These are phyloP conservation scores for Chaetothyriales sp. DNA, from an alignment of 2,329 filamentous ascomycete species.

Conservation along the genomic window DNA sequence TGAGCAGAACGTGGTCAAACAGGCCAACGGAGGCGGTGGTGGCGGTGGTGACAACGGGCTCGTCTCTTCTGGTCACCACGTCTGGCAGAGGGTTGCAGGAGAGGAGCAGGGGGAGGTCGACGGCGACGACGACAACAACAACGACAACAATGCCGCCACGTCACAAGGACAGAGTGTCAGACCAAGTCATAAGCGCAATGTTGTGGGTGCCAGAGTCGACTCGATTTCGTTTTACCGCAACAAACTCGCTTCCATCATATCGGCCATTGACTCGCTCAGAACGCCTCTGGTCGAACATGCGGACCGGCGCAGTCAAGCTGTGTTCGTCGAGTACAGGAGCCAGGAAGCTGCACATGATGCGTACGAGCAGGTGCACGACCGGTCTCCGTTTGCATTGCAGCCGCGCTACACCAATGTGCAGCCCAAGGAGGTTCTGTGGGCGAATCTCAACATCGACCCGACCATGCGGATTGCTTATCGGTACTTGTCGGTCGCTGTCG, in stretches of 20 bases:
- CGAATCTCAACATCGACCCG: slow-evolving; percentile 62
- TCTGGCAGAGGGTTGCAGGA: background rate
- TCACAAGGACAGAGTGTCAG: slow-evolving; percentile 25
- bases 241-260: slow-evolving; percentile 58
- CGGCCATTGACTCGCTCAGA: slow-evolving; percentile 37
- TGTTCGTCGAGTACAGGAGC: slow-evolving; percentile 77
- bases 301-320: slow-evolving; percentile 47
- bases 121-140: too few species aligned
- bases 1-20: slow-evolving; percentile 47
- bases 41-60: background rate
- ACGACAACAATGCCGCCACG: background rate
- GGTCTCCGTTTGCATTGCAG: slow-evolving; percentile 61
- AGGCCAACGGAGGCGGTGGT: background rate
- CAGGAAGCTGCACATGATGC: slow-evolving; percentile 75
- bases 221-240: slow-evolving; percentile 51
- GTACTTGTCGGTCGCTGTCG: slow-evolving; percentile 53
- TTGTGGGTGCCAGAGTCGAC: slow-evolving; percentile 38
- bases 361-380: slow-evolving; percentile 40
- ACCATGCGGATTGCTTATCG: slow-evolving; percentile 42
- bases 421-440: slow-evolving; percentile 81
- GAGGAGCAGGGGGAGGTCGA: too few species aligned
- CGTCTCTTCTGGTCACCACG: background rate
- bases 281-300: slow-evolving; percentile 1
- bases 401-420: slow-evolving; percentile 70
- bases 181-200: slow-evolving; percentile 55